Evolutionary conservation across 2,329 filamentous ascomycete species (phyloP).

Genomic region (Pezicula carpinea): DNA sequence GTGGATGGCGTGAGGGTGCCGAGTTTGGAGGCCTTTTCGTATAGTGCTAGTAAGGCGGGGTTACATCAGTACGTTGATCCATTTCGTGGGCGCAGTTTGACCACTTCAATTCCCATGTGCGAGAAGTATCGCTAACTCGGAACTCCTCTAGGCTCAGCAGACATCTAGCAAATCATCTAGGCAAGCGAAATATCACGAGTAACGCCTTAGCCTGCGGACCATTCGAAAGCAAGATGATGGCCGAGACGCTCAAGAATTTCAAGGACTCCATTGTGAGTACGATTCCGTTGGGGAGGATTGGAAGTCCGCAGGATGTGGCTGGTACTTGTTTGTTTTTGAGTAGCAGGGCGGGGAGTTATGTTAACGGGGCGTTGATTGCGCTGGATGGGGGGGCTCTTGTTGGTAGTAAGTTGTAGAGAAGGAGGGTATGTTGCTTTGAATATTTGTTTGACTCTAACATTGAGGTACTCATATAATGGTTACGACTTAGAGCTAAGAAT

Average conservation of each 20-base stretch:
- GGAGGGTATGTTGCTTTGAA: too few relatives aligned
- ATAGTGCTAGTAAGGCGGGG: constrained; percentile 58
- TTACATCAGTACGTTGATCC: constrained; percentile 46
- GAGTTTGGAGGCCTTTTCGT: constrained; percentile 53
- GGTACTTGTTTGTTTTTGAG: constrained; percentile 67
- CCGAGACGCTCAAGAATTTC: constrained; percentile 57
- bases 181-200: constrained; percentile 53
- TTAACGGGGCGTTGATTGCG: constrained; percentile 61
- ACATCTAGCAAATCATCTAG: constrained; percentile 59
- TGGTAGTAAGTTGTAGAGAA: constrained; percentile 39
- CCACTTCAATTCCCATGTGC: too few relatives aligned
- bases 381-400: constrained; percentile 54
- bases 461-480: not conserved
- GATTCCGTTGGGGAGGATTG: constrained; percentile 64
- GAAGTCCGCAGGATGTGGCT: constrained; percentile 63
- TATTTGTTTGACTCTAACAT: too few relatives aligned
- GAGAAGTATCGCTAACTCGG: too few relatives aligned
- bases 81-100: too few relatives aligned
- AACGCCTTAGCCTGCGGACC: constrained; percentile 71
- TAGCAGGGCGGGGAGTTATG: constrained; percentile 60
- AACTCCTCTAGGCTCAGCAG: constrained; percentile 39
- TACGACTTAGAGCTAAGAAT: too few relatives aligned
- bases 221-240: constrained; percentile 71
- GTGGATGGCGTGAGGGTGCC: constrained; percentile 60
- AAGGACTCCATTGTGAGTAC: constrained; percentile 50